Percentiles rank a stretch among this genome's conserved stretches.
Evolutionary conservation across 176 grass and related monocot genomes (phyloP).

Genomic region (Ampelocalamus luodianensis): DNA sequence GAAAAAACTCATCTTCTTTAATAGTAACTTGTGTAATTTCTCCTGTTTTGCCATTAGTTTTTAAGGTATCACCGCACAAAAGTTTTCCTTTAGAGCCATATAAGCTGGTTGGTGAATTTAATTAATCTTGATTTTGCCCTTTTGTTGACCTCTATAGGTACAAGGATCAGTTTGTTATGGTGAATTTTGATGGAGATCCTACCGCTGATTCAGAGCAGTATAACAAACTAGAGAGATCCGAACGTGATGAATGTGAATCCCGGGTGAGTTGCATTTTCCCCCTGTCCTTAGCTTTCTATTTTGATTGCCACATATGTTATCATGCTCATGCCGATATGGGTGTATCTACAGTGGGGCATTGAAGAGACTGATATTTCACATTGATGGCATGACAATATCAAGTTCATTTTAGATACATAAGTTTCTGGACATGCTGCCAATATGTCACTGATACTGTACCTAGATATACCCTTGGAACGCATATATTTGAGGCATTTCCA

Average conservation of each 20-base stretch:
- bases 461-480: not conserved
- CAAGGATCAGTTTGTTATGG: constrained; percentile 93
- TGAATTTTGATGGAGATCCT: constrained; percentile 97
- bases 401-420: constrained; percentile 15
- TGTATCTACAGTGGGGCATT: not conserved
- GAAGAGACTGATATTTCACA: constrained; percentile 2
- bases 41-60: not conserved
- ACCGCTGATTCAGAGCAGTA: constrained; percentile 94
- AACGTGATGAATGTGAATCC: constrained; percentile 80
- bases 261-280: constrained; percentile 50
- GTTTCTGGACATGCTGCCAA: constrained; percentile 7
- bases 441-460: constrained; percentile 19
- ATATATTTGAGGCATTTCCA: constrained; percentile 28
- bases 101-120: not conserved
- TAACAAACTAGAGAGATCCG: constrained; percentile 71
- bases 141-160: constrained; percentile 59
- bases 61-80: constrained; percentile 4
- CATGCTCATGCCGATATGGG: not conserved
- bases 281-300: constrained; percentile 14
- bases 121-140: constrained; percentile 19
- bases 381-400: constrained; percentile 16
- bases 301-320: constrained; percentile 31
- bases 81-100: not conserved
- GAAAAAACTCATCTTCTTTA: constrained; percentile 1
- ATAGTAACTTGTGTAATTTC: constrained; percentile 1